phyloP scores from a whole-genome alignment of 768 basidiomycete genomes.

The Melanogaster broomeanus region DNA sequence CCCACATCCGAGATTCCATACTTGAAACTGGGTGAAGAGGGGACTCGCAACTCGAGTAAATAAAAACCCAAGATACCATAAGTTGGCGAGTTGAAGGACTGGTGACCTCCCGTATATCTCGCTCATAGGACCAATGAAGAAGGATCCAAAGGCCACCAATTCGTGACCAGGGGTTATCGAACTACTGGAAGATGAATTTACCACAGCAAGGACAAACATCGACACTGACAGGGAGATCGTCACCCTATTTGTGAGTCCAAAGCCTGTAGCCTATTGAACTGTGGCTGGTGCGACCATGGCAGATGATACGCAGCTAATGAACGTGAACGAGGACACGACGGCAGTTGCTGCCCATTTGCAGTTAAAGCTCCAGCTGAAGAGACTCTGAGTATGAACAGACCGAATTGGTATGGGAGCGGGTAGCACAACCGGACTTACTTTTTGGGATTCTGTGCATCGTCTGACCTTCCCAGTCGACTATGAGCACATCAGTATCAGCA shows the following conservation, averaged over 20 bases:
- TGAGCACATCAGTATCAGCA: too few species aligned
- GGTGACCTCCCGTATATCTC: conserved; percentile 71
- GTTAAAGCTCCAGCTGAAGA: conserved; percentile 52
- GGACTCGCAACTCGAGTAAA: not conserved
- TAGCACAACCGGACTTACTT: conserved; percentile 41
- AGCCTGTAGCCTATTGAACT: conserved; percentile 47
- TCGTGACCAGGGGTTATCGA: not conserved
- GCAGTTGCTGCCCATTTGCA: conserved; percentile 66
- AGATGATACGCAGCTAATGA: conserved; percentile 69
- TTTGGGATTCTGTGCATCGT: conserved; percentile 59
- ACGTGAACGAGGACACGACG: conserved; percentile 68
- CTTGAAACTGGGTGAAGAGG: conserved; percentile 31
- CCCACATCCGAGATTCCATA: conserved; percentile 63
- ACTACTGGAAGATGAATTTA: conserved; percentile 21
- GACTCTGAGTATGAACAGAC: not conserved
- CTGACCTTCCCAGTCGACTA: conserved; percentile 66
- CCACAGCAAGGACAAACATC: conserved; percentile 60
- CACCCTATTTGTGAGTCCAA: conserved; percentile 52
- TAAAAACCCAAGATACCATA: conserved; percentile 60
- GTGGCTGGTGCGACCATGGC: conserved; percentile 74
- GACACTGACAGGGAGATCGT: conserved; percentile 60
- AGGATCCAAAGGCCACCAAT: conserved; percentile 28
- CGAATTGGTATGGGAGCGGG: not conserved
- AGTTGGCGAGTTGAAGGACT: conserved; percentile 63
- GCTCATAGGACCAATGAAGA: conserved; percentile 58